These are phyloP conservation scores for Lactuca saligna DNA, from an alignment of 129 eudicot species.

Conservation along the genomic window DNA sequence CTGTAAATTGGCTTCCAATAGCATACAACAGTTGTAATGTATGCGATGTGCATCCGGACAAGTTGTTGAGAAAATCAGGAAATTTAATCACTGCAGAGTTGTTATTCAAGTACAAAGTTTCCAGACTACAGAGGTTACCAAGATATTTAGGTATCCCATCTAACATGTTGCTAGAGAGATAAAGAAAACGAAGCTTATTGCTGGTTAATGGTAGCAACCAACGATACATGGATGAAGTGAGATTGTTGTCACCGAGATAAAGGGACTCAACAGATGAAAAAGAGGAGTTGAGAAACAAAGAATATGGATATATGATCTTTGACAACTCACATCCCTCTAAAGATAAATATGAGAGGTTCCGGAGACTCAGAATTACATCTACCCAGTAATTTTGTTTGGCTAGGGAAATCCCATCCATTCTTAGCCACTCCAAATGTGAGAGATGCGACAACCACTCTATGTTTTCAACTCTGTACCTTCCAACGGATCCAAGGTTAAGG, in stretches of 20 bases:
- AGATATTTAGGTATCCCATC: neutral
- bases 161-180: neutral
- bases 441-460: neutral
- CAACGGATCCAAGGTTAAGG: neutral
- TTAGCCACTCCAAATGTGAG: neutral
- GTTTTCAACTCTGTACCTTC: neutral
- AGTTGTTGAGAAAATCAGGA: neutral
- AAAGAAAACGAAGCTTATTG: neutral
- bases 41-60: neutral
- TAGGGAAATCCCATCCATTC: neutral
- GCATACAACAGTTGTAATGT: neutral
- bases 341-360: neutral
- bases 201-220: neutral
- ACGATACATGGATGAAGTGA: neutral
- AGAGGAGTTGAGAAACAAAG: slow-evolving; percentile 1
- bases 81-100: neutral
- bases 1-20: neutral
- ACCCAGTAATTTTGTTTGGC: neutral
- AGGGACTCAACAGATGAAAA: neutral
- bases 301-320: neutral
- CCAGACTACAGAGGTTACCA: neutral
- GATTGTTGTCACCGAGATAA: neutral
- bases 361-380: neutral
- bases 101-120: neutral
- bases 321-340: neutral